Evolutionary conservation across 2,329 filamentous ascomycete species (phyloP), one percentile per base, ranked within the genome.

Genomic region (Didymellaceae sp.): DNA sequence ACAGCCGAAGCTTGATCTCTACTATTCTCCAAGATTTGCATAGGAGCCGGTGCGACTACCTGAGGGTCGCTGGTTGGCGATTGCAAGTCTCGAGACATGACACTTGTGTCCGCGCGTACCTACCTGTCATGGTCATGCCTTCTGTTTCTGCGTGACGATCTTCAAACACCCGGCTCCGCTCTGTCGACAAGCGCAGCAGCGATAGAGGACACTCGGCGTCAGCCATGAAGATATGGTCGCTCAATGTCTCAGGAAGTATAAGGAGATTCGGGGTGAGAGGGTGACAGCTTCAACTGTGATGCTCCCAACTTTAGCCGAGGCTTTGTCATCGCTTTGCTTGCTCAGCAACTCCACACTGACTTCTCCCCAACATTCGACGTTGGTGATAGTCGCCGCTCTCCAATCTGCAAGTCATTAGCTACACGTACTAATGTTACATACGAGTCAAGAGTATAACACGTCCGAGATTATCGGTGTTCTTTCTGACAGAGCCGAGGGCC

Each of bases 71-170:
- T 20, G 5, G 5, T 9, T 13, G 26, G 10, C 26, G n/a, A 9
- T 28, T 9, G 24, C 24, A 11, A 6, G 11, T 28, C n/a, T 13
- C 10, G 10, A 28, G 26, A 28, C 26, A 28, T 28, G 26, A 13
- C 26, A 28, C 10, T 13, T 13, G 25, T 13, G 11, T 9, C 11
- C 26, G 26, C n/a, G 24, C 16, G 24, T 24, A n/a, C 10, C 45
- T 52, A 38, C 41, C 43, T 16, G 40, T 35, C 31, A 16, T 32
- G 37, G 37, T 38, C 33, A 25, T 11, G 13, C 26, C 24, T 32
- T 42, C 43, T 32, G 38, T 37, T 25, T 37, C 48, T 42, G 20
- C 41, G 35, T 25, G 26, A 22, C 25, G 46, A 49, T 41, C 39
- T 2, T 26, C 1, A 16, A 6, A 6, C 13, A n/a, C n/a, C n/a